Base-by-base conservation (phyloP, 1,139 yeast genomes). In the Hanseniaspora sp. region DNA sequence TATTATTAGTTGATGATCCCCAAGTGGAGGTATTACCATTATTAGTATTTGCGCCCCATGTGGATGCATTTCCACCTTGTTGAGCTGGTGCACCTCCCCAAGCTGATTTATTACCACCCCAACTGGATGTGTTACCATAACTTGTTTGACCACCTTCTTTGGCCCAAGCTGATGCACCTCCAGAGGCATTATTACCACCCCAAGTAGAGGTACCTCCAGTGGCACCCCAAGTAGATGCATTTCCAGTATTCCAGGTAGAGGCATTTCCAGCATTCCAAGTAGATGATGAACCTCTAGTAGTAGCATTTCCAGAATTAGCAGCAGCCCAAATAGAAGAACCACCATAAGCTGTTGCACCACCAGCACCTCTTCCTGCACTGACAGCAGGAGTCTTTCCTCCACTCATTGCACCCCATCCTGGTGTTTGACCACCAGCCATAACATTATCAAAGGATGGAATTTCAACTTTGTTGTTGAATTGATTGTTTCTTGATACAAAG, bases 301-400 rank as follows among this genome's bases (percentile, higher is more conserved):
- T 52, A 5, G 52, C 52, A 43, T 69, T 70, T 41, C 71, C 73
- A 39, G 74, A 75, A 41, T 71, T 70, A 44, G 79, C 81, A 48
- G 52, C 52, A 28, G 52, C 52, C 72, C 79, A 77, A 1, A 79
- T 69, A 11, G 79, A 74, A 7, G 75, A 73, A 49, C 71, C 72
- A 47, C 78, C 76, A 77, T 78, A 75, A 2, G 78, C 67, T 0
- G 79, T 73, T 18, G 74, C 67, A 29, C 69, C 68, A 17, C 75
- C 74, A 33, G 71, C 68, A 17, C 75, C 74, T 34, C 71, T 55
- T 69, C 72, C 61, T 64, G 71, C 55, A 60, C 73, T 67, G 9
- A 73, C 72, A 6, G 78, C 73, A 3, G 81, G 78, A 4, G 79
- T 76, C 58, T 72, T 71, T 35, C 77, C 75, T 29, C 74, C 72